phyloP scores from a whole-genome alignment of 257 asterid genomes.

The Euphrasia confusa region DNA sequence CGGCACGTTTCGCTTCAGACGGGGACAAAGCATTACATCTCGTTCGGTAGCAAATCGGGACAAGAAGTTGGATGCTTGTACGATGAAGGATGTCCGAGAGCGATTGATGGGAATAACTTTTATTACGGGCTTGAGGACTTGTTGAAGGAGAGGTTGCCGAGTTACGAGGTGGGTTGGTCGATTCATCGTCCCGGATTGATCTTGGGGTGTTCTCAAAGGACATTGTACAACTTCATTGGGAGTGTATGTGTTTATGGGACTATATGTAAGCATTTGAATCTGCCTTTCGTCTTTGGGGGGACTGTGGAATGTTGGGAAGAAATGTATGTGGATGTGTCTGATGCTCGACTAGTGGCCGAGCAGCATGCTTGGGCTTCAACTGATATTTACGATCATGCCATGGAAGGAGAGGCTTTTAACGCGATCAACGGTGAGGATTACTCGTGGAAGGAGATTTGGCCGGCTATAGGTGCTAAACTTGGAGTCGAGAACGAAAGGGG shows the following conservation, averaged over 20 bases:
- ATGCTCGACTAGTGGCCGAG: constrained; percentile 75
- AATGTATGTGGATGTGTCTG: constrained; percentile 61
- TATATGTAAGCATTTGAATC: constrained; percentile 55
- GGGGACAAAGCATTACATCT: constrained; percentile 68
- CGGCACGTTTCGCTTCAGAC: constrained; percentile 78
- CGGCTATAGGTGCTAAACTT: constrained; percentile 45
- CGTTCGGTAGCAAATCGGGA: constrained; percentile 27
- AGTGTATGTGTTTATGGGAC: constrained; percentile 72
- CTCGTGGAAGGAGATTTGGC: constrained; percentile 73
- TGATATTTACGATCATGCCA: constrained; percentile 19
- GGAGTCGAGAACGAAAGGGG: constrained; percentile 24
- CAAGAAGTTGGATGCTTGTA: constrained; percentile 20
- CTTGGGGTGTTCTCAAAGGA: constrained; percentile 51
- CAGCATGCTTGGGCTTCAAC: constrained; percentile 70
- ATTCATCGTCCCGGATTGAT: constrained; percentile 76
- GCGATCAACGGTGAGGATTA: constrained; percentile 60
- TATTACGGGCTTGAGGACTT: constrained; percentile 78
- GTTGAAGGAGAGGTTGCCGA: constrained; percentile 45
- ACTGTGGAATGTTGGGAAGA: constrained; percentile 71
- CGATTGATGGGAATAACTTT: constrained; percentile 37
- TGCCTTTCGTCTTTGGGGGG: constrained; percentile 69
- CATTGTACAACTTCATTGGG: constrained; percentile 62
- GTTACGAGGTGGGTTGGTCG: constrained; percentile 51
- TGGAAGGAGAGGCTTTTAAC: constrained; percentile 51
- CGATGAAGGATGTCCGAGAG: constrained; percentile 58